Percentiles rank a stretch among this genome's conserved stretches.
phyloP scores from a whole-genome alignment of 2,329 filamentous ascomycete genomes.

The Ophiostoma ips region DNA sequence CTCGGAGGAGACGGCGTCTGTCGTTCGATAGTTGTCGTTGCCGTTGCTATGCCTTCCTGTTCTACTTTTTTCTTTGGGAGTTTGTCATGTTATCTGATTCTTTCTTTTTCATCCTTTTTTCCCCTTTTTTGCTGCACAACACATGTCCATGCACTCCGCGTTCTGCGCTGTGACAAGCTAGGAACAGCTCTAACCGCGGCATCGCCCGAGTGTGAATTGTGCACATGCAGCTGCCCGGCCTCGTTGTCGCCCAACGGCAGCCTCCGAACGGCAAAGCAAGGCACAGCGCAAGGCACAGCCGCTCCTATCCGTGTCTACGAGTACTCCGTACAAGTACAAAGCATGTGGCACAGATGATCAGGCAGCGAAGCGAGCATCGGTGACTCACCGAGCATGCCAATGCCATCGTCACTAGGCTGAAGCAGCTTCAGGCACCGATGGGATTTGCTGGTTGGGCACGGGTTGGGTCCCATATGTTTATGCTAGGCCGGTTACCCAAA shows the following conservation, averaged over 20 bases:
- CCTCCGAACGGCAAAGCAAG: no score
- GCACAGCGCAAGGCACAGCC: no score
- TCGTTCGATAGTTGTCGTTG: conserved; percentile 28
- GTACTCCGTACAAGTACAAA: not conserved
- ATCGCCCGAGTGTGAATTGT: not conserved
- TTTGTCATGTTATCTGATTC: no score
- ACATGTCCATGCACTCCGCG: not conserved
- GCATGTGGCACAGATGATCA: not conserved
- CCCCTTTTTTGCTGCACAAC: not conserved
- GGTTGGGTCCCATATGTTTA: no score
- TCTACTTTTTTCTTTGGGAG: not conserved
- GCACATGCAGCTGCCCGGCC: no score
- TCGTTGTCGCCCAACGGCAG: no score
- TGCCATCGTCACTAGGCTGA: conserved; percentile 12
- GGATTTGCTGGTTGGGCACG: no score
- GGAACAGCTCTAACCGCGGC: not conserved
- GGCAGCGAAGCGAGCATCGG: conserved; percentile 14
- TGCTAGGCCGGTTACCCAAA: no score
- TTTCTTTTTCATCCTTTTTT: no score
- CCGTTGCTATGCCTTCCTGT: not conserved
- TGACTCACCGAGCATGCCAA: conserved; percentile 17
- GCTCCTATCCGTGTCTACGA: no score
- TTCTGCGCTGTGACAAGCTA: not conserved
- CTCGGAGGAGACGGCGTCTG: conserved; percentile 32
- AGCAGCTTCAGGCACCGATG: no score